Base-by-base conservation (phyloP, 1,284 basidiomycete species). In the Trichosporon inkin region DNA sequence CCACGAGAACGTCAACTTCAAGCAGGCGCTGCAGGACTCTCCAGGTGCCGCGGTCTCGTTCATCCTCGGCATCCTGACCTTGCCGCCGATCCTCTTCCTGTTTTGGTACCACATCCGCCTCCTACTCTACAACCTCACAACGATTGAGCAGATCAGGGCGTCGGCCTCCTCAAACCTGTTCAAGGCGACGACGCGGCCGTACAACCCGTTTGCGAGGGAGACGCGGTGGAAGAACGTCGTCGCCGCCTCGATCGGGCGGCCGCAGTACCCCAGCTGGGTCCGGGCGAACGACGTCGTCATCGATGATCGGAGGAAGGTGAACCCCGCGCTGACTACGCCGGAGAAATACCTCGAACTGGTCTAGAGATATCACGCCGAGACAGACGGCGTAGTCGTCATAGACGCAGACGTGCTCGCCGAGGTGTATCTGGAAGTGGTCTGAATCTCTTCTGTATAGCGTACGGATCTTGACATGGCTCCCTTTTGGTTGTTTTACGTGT, bases 61-160 rank as follows among this genome's bases (percentile, higher is more conserved):
- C 69, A 78, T 82, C 22, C 70, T 94, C 53, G 84, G 86, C 1
- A 79, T 89, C 3, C 66, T 84, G 19, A 82, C 91, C 6, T 81
- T 92, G n/a, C 88, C 88, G 82, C 91, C 92, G 0, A 84, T 96
- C 4, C 80, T 80, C 14, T 89, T 90, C 32, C 78, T 97, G 61
- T 74, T 92, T 55, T 80, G 79, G 22, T 97, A 96, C 77, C 92
- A 97, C 79, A 76, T 89, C 72, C 82, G 91, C 73, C 81, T 95
- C 57, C 78, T 93, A 39, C 78, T 90, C 53, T 80, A 90, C 67
- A 93, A 94, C 76, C 82, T 90, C 44, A 95, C 92, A 2, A 96
- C 92, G 11, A 92, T 96, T 63, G 92, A 96, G 79, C 90, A 78
- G 73, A 76, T 79, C 62, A 71, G 78, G 37, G 73, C 73, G n/a